Conservation (phyloP, 208 protist species). For the Leishmania amazonensis region DNA sequence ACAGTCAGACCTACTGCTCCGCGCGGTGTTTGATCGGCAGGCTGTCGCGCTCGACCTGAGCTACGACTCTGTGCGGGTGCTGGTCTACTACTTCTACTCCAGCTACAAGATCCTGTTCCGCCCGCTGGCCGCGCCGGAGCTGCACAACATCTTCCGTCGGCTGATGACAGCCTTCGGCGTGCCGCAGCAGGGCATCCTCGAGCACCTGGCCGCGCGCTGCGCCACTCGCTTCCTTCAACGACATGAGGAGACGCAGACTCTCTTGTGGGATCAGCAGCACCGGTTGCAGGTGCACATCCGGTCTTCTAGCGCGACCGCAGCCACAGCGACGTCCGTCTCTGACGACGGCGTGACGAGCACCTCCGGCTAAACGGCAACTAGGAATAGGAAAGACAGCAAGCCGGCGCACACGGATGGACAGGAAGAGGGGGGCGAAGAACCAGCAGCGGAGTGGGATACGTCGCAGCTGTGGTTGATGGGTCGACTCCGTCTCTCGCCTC, state of each 20-base stretch:
- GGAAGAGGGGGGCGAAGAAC: neutral
- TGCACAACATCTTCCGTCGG: conserved; percentile 73
- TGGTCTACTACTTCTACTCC: conserved; percentile 83
- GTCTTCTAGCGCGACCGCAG: neutral
- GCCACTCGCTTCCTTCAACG: conserved; percentile 72
- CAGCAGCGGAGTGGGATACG: no score
- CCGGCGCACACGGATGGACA: neutral
- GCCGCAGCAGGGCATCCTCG: conserved; percentile 61
- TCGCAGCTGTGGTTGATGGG: neutral
- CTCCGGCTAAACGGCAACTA: neutral
- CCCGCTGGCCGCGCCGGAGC: conserved; percentile 67
- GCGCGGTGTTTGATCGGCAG: conserved; percentile 68
- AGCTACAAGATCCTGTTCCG: conserved; percentile 74
- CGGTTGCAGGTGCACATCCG: conserved; percentile 18
- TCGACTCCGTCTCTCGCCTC: neutral
- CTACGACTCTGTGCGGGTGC: conserved; percentile 73
- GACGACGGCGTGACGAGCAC: conserved; percentile 1
- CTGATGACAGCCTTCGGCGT: conserved; percentile 68
- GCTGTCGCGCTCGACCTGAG: conserved; percentile 60
- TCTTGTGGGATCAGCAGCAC: conserved; percentile 55
- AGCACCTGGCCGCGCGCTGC: conserved; percentile 78
- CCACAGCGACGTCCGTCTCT: neutral
- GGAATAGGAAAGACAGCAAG: neutral
- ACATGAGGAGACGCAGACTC: conserved; percentile 49
- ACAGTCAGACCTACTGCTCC: conserved; percentile 52